Evolutionary conservation across 768 basidiomycete species (phyloP), one percentile per base, ranked within the genome.

Genomic region (Trametes cingulata): DNA sequence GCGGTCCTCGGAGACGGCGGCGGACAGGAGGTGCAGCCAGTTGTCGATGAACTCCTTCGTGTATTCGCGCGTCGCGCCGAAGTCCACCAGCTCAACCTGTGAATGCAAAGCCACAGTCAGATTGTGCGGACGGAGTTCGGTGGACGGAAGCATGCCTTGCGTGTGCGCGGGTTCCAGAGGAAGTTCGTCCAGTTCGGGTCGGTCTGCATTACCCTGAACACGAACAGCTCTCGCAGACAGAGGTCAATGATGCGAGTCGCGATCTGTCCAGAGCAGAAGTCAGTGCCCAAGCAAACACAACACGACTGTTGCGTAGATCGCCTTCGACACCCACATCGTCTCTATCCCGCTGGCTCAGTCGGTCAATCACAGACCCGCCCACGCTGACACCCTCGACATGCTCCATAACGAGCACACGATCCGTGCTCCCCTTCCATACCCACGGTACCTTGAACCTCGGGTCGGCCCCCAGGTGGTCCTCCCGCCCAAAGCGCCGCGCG

Each of bases 141-240:
- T 5, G 14, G 24, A 20, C 22, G 12, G 15, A n/a, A 27, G 63
- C 71, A 24, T 19, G 88, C 90, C 80, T 86, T 83, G 42, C 82
- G 79, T 1, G 85, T 85, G 2, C 75, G 60, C 0, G 78, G 67
- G 72, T 95, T 90, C 87, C 91, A 98, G 22, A 99, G 77, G 76
- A 99, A 98, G 73, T 98, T 98, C 9, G 93, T 91, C 91, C 93
- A 98, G 68, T 99, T 98, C 3, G 97, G 97, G 71, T 99, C 96
- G 0, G 96, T 99, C 73, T 98, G 97, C 97, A 99, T 98, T 42
- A 89, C 73, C 29, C 91, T 79, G 77, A 97, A 96, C 60, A 86
- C 79, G 72, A 98, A 97, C 7, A 99, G 82, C 71, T 98, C 97
- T 58, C 82, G 85, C 40, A 99, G 76, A 69, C 94, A 98, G 7